Base-by-base conservation (phyloP, 2,329 filamentous ascomycete genomes). In the Didymella pinodella region DNA sequence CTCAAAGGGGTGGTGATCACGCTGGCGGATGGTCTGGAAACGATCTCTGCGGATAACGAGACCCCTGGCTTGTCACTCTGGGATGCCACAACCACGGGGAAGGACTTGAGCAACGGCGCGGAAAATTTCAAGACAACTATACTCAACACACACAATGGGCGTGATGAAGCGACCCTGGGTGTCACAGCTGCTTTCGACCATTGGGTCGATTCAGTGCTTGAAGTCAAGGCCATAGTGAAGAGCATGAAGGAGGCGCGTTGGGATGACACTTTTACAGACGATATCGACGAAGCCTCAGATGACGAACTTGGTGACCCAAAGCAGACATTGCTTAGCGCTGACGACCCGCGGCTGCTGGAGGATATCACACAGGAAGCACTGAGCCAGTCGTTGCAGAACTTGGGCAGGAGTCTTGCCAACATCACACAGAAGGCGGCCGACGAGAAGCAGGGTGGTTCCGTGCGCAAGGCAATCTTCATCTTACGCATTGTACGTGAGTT, bases 401-500 rank as follows among this genome's bases (percentile, higher is more conserved):
- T 95, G 2, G 83, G 89, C 40, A 77, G 79, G 14, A 84, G 86
- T 44, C 74, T 91, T 0, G 73, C 77, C 1, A 67, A 75, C 4
- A 77, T 88, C 3, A 86, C 88, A 78, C 46, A 79, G 14, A 84
- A 86, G 43, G 75, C 90, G 0, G 72, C 77, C 1, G 67, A 75
- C 4, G 76, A 87, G 3, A 85, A 88, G 78, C 69, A 58, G 26
- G 70, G 79, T 26, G 40, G 41, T 0, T 65, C 56, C 8, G 64
- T 72, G 8, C 86, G 62, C 83, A 85, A 62, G 57, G 76, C 78
- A 7, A 76, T 78, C 4, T 93, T 93, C 65, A 77, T 96, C 18
- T 75, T 96, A 1, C 88, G 92, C 4, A 78, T 93, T 0, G 79
- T 95, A 18, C 84, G 93, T 29, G 90, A 94, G 64, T 84, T 97